phyloP scores from a whole-genome alignment of 331 rosid genomes.

The Ulmus americana region DNA sequence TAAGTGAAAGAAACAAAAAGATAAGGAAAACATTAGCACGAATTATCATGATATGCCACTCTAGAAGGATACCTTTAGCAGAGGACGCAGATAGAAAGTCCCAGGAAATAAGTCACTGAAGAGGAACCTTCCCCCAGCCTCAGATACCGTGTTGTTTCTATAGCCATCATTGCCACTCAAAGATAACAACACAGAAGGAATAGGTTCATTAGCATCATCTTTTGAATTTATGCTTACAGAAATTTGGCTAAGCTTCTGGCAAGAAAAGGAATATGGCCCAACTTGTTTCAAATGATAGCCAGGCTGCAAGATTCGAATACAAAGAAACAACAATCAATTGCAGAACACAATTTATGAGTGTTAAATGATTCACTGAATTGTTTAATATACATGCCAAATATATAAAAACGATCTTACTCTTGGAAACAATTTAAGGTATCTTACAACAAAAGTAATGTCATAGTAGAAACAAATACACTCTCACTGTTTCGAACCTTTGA shows the following conservation, averaged over 20 bases:
- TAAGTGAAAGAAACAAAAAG: conserved; percentile 9
- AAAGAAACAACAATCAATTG: conserved; percentile 19
- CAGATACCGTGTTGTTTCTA: conserved; percentile 84
- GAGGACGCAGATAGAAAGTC: conserved; percentile 89
- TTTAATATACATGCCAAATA: not conserved
- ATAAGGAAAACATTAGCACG: conserved; percentile 11
- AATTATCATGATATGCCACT: conserved; percentile 1
- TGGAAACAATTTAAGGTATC: conserved; percentile 9
- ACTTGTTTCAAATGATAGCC: conserved; percentile 78
- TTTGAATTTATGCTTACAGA: conserved; percentile 59
- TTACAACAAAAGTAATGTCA: conserved; percentile 3
- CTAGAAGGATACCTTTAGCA: conserved; percentile 66
- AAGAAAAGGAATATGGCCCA: conserved; percentile 74
- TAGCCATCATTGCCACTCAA: conserved; percentile 91
- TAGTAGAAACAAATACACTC: conserved; percentile 5
- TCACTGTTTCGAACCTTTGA: conserved; percentile 51
- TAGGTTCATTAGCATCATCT: conserved; percentile 55
- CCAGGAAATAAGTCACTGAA: conserved; percentile 86
- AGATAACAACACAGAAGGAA: conserved; percentile 88
- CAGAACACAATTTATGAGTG: not conserved
- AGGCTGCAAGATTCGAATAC: conserved; percentile 50
- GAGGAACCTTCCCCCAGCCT: conserved; percentile 67
- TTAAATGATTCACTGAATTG: not conserved
- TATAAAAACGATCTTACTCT: conserved; percentile 1
- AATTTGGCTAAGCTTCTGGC: conserved; percentile 94